Evolutionary conservation across 208 protist species (phyloP).

Genomic region (Trypanosoma theileri): DNA sequence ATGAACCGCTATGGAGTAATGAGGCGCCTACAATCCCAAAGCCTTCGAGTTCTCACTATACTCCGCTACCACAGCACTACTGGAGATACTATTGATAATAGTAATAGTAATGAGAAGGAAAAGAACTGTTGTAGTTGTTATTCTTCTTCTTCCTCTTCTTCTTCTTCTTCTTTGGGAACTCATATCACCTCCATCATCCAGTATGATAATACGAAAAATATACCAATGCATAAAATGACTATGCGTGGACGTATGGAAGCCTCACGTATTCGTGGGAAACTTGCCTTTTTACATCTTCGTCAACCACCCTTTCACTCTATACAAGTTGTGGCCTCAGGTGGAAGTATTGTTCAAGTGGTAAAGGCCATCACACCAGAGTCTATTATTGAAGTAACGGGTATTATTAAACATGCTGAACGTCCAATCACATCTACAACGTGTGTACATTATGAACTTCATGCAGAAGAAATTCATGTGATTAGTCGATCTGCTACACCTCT

Average conservation of each 20-base stretch:
- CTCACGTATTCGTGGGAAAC: slow-evolving; percentile 47
- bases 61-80: slow-evolving; percentile 1
- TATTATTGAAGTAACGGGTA: slow-evolving; percentile 63
- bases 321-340: slow-evolving; percentile 63
- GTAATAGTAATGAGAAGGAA: neutral
- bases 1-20: neutral
- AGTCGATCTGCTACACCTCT: slow-evolving; percentile 54
- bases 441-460: slow-evolving; percentile 59
- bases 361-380: slow-evolving; percentile 62
- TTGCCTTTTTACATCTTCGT: slow-evolving; percentile 75
- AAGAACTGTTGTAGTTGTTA: too few species aligned
- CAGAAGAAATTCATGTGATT: slow-evolving; percentile 41
- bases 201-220: neutral
- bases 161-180: too few species aligned
- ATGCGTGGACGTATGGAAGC: slow-evolving; percentile 67
- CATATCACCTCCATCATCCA: too few species aligned
- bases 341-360: slow-evolving; percentile 31
- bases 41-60: neutral
- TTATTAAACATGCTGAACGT: slow-evolving; percentile 30
- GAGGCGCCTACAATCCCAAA: slow-evolving; percentile 7
- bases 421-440: slow-evolving; percentile 58
- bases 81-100: neutral
- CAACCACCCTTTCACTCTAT: slow-evolving; percentile 65
- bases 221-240: slow-evolving; percentile 9
- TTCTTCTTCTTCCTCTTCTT: too few species aligned